Base-by-base conservation (phyloP, 2,329 filamentous ascomycete species). In the Monosporascus sp. region DNA sequence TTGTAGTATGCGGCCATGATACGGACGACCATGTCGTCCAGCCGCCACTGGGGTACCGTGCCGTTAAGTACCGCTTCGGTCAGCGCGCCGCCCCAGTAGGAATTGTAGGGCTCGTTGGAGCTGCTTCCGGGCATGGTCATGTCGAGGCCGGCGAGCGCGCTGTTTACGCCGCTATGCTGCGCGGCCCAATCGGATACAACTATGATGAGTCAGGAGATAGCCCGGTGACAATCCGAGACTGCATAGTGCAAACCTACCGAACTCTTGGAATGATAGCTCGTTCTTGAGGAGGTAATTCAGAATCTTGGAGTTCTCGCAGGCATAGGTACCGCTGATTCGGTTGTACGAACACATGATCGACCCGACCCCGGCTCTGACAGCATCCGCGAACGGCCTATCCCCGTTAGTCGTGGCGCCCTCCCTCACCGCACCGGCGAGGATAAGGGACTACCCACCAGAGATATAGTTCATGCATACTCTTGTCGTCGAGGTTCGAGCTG, bases 21-120 rank as follows among this genome's bases (percentile, higher is more conserved):
- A 59, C 93, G 85, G 66, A 90, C 86, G 8, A 83, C 89, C 86
- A 96, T 96, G 67, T 97, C 93, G 63, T 97, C 64, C 0, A 66
- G 53, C 19, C 64, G 48, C 52, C 60, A 64, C 34, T 51, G 59
- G 6, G 61, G 51, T 2, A 66, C 38, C 1, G 53, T 56, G 26
- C 56, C 52, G 34, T 51, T 56, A 3, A 61, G 59, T 24, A 60
- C 51, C 1, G 58, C 61, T 55, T 66, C 62, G 2, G 62, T 65
- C 24, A 66, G 49, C 1, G 56, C 57, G 2, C 59, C 62, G 19
- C 62, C 64, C 64, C 61, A 65, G 27, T 59, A 64, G 20, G 62
- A 58, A n/a, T 55, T 51, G 26, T 63, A 75, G 17, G 31, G 69
- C 58, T 46, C 56, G 4, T 19, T 47, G 16, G 49, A 59, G 17